Evolutionary conservation across 257 asterid species (phyloP).

Genomic region (Haberlea rhodopensis): DNA sequence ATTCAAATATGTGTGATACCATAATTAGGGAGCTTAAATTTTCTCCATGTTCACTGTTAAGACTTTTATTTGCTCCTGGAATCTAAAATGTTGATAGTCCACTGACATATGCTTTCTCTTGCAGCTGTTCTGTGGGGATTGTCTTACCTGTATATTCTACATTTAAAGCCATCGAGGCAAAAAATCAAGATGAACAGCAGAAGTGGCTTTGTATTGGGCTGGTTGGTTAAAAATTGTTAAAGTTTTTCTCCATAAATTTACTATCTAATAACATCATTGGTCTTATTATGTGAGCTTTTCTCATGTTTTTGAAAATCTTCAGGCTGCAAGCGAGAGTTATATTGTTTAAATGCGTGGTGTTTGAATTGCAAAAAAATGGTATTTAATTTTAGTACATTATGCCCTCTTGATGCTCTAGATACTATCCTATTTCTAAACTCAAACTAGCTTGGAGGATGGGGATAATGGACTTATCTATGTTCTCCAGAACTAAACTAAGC

Average conservation of each 20-base stretch:
- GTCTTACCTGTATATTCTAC: conserved; percentile 93
- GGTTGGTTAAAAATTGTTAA: conserved; percentile 48
- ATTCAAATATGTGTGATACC: conserved; percentile 1
- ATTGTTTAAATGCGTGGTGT: neutral
- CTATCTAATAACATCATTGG: neutral
- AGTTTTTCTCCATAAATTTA: neutral
- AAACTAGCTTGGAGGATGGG: neutral
- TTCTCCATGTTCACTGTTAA: too few relatives aligned
- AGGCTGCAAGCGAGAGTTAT: neutral
- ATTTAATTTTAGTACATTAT: neutral
- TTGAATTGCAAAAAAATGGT: neutral
- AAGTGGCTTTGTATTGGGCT: conserved; percentile 98
- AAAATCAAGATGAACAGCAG: conserved; percentile 60
- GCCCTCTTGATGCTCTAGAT: neutral
- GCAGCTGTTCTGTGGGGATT: conserved; percentile 87
- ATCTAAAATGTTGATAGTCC: conserved; percentile 19
- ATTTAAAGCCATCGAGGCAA: conserved; percentile 86
- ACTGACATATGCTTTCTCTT: conserved; percentile 25
- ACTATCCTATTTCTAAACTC: neutral
- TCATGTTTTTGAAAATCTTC: neutral
- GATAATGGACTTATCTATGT: conserved; percentile 14
- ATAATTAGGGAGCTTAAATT: neutral
- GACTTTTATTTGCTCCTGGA: neutral
- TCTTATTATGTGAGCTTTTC: neutral
- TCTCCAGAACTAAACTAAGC: conserved; percentile 4